Evolutionary conservation across 306 rosid genomes (phyloP).

Genomic region (Citrullus amarus): DNA sequence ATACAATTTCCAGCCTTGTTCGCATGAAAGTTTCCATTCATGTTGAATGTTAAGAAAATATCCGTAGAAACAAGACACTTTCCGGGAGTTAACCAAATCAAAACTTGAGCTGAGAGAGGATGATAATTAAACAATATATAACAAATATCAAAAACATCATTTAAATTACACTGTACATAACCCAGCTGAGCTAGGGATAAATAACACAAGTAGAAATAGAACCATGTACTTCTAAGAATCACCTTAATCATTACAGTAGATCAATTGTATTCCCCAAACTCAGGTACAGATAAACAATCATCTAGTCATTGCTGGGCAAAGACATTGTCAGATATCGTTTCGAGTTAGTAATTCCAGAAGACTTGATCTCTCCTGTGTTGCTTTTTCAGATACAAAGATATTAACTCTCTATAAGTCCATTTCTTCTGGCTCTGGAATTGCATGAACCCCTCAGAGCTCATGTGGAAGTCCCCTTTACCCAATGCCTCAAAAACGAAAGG

Average conservation of each 20-base stretch:
- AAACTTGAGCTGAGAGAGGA: neutral
- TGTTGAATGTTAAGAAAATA: no score
- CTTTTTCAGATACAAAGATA: conserved; percentile 50
- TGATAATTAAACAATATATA: neutral
- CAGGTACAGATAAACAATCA: neutral
- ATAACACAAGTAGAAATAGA: neutral
- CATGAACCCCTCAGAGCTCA: conserved; percentile 64
- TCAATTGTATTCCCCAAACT: conserved; percentile 1
- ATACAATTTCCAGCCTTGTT: no score
- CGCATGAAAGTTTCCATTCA: no score
- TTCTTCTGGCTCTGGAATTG: conserved; percentile 36
- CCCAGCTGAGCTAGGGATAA: neutral
- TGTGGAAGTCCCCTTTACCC: conserved; percentile 88
- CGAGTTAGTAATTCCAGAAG: conserved; percentile 70
- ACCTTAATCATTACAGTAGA: neutral
- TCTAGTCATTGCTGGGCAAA: neutral
- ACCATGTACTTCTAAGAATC: neutral
- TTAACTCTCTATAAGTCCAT: conserved; percentile 51
- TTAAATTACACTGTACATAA: neutral
- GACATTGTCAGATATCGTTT: neutral
- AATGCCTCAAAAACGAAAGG: conserved; percentile 67
- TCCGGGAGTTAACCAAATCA: no score
- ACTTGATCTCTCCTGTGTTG: conserved; percentile 50
- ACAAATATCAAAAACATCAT: neutral
- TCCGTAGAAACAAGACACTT: no score